Conservation (phyloP, 2,329 filamentous ascomycete genomes). For the Thelonectria discophora region DNA sequence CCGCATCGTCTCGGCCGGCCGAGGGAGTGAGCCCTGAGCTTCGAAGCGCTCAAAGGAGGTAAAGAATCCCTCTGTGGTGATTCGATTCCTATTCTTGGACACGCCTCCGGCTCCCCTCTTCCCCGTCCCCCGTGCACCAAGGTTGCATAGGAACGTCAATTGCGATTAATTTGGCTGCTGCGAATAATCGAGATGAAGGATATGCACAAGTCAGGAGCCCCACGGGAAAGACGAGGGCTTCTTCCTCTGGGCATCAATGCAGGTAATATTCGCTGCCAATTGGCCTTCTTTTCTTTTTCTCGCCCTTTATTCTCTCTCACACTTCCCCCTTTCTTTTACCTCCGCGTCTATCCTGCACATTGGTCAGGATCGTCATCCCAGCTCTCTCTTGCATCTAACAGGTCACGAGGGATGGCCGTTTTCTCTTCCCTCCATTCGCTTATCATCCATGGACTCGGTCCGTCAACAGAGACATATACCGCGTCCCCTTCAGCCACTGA, state of each 20-base stretch:
- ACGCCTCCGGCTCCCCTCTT: not conserved
- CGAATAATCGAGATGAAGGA: conserved; percentile 13
- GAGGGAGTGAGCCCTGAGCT: too few species aligned
- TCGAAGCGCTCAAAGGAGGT: too few species aligned
- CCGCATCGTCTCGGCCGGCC: not conserved
- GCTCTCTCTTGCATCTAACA: conserved; percentile 28
- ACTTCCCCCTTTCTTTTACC: conserved; percentile 8
- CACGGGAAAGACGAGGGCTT: not conserved
- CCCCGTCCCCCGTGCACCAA: not conserved
- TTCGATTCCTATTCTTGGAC: not conserved
- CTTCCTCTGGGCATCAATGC: not conserved
- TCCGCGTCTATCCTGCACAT: conserved; percentile 18
- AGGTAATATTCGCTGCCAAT: not conserved
- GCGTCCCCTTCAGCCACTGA: not conserved
- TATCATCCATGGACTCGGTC: not conserved
- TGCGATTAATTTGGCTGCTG: conserved; percentile 5
- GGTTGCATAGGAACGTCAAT: not conserved
- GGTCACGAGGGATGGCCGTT: conserved; percentile 23
- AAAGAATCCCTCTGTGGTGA: not conserved
- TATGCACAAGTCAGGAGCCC: not conserved
- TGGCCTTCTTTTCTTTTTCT: not conserved
- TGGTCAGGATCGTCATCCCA: conserved; percentile 22
- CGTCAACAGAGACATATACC: not conserved
- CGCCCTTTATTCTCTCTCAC: not conserved
- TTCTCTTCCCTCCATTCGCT: conserved; percentile 3